Evolutionary conservation across 768 basidiomycete species (phyloP).

Genomic region (Trametes meyenii): DNA sequence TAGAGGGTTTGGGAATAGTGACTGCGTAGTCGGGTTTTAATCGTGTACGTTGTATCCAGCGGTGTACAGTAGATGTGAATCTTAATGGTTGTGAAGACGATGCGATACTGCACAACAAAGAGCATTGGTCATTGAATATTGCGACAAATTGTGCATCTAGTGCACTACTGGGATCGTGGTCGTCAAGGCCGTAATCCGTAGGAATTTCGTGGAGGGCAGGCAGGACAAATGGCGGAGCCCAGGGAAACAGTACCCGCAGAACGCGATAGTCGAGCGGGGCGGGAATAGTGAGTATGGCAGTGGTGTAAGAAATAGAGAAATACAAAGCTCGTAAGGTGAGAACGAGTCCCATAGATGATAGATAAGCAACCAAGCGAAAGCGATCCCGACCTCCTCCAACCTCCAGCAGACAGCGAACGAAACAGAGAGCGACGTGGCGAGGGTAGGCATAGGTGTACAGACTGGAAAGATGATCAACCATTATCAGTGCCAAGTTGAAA

Average conservation of each 20-base stretch:
- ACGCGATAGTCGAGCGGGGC: no score
- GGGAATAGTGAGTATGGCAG: no score
- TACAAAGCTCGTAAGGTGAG: constrained; percentile 1
- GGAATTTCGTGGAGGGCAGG: neutral
- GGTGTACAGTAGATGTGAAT: no score
- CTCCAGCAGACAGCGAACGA: neutral
- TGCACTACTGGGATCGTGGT: neutral
- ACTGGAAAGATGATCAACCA: neutral
- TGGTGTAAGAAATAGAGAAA: neutral
- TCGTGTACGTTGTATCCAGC: neutral
- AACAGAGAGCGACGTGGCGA: constrained; percentile 2
- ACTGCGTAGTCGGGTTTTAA: neutral
- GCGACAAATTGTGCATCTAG: neutral
- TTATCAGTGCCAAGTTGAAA: neutral
- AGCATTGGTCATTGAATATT: neutral
- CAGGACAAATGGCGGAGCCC: neutral
- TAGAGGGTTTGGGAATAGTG: constrained; percentile 5
- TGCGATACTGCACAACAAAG: neutral
- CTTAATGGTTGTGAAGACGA: no score
- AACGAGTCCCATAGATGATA: constrained; percentile 20
- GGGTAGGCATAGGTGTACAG: constrained; percentile 10
- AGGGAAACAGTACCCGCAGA: neutral
- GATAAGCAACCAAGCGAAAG: neutral
- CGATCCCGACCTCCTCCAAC: constrained; percentile 2
- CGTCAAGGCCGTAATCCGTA: constrained; percentile 10